These are phyloP conservation scores for Schizochytrium sp. DNA, from an alignment of 108 stramenopile genomes.

Conservation along the genomic window DNA sequence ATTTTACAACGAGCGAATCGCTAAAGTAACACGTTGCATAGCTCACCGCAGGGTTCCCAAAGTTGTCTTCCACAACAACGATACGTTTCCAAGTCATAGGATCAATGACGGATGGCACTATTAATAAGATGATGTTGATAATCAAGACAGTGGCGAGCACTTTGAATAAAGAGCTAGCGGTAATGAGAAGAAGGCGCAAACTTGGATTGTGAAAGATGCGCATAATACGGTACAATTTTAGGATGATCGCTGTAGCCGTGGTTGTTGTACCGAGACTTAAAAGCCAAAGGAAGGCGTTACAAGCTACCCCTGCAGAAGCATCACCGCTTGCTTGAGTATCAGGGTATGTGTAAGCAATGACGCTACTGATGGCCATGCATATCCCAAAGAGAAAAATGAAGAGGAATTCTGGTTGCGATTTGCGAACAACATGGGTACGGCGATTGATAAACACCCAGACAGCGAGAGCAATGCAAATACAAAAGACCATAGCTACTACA, in stretches of 20 bases:
- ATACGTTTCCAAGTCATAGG: neutral
- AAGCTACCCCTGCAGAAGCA: neutral
- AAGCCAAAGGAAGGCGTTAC: constrained; percentile 17
- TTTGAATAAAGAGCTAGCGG: neutral
- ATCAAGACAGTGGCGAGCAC: constrained; percentile 28
- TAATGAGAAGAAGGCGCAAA: neutral
- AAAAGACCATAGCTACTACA: neutral
- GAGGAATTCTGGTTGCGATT: constrained; percentile 27
- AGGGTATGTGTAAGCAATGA: neutral
- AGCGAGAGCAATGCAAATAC: neutral
- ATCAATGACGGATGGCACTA: neutral
- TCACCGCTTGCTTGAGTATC: neutral
- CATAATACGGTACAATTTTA: constrained; percentile 24
- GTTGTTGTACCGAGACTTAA: constrained; percentile 11
- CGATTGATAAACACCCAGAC: neutral
- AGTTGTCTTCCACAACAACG: neutral
- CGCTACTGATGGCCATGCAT: neutral
- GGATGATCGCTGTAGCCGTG: neutral
- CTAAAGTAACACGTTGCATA: neutral
- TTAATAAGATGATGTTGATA: neutral
- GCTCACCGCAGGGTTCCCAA: constrained; percentile 36
- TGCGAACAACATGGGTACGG: neutral
- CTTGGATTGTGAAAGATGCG: constrained; percentile 49
- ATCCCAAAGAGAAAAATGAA: neutral
- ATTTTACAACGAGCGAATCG: neutral